Percentiles rank a stretch among this genome's conserved stretches.
These are phyloP conservation scores for Trichoderma atrobrunneum DNA, from an alignment of 2,329 filamentous ascomycete genomes.

Conservation along the genomic window DNA sequence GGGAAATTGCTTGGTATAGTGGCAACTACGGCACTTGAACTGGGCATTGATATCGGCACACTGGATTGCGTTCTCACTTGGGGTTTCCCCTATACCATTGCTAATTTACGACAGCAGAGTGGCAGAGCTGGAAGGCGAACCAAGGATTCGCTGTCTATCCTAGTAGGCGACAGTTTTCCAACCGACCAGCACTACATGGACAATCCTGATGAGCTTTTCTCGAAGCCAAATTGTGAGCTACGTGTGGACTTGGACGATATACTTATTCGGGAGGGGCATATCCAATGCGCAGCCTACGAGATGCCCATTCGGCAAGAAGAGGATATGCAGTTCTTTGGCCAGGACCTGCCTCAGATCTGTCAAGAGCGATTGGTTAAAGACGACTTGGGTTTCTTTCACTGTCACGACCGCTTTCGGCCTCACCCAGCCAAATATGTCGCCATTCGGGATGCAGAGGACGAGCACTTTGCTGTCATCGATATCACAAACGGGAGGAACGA, in stretches of 20 bases:
- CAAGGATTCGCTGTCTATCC: slow-evolving; percentile 85
- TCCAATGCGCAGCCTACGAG: slow-evolving; percentile 93
- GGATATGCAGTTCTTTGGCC: slow-evolving; percentile 76
- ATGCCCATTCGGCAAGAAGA: slow-evolving; percentile 82
- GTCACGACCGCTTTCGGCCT: slow-evolving; percentile 82
- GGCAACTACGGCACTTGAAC: slow-evolving; percentile 86
- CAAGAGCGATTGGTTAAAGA: slow-evolving; percentile 72
- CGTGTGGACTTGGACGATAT: slow-evolving; percentile 92
- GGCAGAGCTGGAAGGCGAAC: slow-evolving; percentile 89
- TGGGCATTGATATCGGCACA: slow-evolving; percentile 93
- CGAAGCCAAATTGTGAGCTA: slow-evolving; percentile 81
- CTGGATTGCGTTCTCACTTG: slow-evolving; percentile 91
- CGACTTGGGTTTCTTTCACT: slow-evolving; percentile 80
- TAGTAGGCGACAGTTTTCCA: slow-evolving; percentile 85
- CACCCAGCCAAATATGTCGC: slow-evolving; percentile 78
- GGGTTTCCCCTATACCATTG: slow-evolving; percentile 93
- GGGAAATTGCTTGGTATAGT: slow-evolving; percentile 91
- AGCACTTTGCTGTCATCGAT: slow-evolving; percentile 93
- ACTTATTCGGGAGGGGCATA: slow-evolving; percentile 85
- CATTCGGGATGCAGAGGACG: slow-evolving; percentile 83
- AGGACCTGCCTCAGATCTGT: slow-evolving; percentile 68
- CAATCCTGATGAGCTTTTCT: slow-evolving; percentile 91
- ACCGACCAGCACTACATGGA: slow-evolving; percentile 97
- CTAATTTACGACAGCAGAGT: slow-evolving; percentile 91
- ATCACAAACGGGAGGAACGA: slow-evolving; percentile 77